Conservation (phyloP, 352 stramenopile species). For the Plasmopara halstedii region DNA sequence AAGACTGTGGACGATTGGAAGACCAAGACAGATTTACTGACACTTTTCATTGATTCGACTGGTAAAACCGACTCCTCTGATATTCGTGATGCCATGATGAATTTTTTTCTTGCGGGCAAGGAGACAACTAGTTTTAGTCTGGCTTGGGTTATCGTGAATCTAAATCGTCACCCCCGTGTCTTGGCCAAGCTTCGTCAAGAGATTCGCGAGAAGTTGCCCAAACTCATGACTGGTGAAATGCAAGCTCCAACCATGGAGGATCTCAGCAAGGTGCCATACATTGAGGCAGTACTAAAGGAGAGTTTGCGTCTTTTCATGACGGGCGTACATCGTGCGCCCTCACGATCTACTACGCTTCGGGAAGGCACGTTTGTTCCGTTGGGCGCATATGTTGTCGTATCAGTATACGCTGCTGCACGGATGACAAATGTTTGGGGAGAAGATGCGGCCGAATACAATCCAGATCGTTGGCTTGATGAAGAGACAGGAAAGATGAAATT, state of each 20-base stretch:
- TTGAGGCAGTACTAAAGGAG: slow-evolving; percentile 57
- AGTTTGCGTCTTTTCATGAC: slow-evolving; percentile 55
- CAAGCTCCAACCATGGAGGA: slow-evolving; percentile 36
- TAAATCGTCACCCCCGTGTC: slow-evolving; percentile 41
- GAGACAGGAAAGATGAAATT: slow-evolving; percentile 25
- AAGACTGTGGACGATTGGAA: slow-evolving; percentile 11
- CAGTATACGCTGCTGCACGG: slow-evolving; percentile 41
- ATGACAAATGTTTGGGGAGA: slow-evolving; percentile 40
- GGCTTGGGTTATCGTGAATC: slow-evolving; percentile 51
- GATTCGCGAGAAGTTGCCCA: slow-evolving; percentile 24
- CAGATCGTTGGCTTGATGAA: slow-evolving; percentile 48
- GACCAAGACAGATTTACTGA: slow-evolving; percentile 31
- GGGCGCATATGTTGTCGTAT: slow-evolving; percentile 41
- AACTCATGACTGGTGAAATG: slow-evolving; percentile 25
- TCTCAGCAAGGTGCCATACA: slow-evolving; percentile 45
- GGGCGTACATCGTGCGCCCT: slow-evolving; percentile 29
- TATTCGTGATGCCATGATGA: slow-evolving; percentile 54
- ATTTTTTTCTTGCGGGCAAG: slow-evolving; percentile 54
- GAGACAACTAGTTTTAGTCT: slow-evolving; percentile 56
- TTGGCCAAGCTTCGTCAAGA: slow-evolving; percentile 31
- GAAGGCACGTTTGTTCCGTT: slow-evolving; percentile 47
- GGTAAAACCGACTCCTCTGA: slow-evolving; percentile 26
- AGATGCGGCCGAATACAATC: slow-evolving; percentile 34
- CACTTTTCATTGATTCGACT: slow-evolving; percentile 35
- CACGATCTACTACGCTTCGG: slow-evolving; percentile 38